A percentile compares a stretch with the other conserved stretches of the same genome.
Evolutionary conservation across 768 basidiomycete genomes (phyloP).

Genomic region (Strobilomyces dryophilus): DNA sequence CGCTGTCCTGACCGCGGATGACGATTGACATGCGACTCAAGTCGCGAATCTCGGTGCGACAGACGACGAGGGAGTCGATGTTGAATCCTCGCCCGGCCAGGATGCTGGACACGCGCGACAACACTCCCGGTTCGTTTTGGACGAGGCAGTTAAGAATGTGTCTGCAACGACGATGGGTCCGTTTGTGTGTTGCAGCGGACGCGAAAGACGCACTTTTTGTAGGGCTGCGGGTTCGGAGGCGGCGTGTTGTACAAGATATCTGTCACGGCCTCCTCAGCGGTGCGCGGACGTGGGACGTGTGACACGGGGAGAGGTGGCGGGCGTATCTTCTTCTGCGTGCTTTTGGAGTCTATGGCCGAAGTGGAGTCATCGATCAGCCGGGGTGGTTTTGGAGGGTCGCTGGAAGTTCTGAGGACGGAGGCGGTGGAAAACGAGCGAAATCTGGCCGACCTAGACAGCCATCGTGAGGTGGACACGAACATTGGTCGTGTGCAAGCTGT

Average conservation of each 20-base stretch:
- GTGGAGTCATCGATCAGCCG: slow-evolving; percentile 89
- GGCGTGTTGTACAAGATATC: slow-evolving; percentile 98
- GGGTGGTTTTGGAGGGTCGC: slow-evolving; percentile 60
- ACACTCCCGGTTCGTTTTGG: slow-evolving; percentile 97
- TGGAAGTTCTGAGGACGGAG: slow-evolving; percentile 10
- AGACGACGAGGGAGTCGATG: slow-evolving; percentile 97
- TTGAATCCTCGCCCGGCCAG: slow-evolving; percentile 97
- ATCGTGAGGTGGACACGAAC: slow-evolving; percentile 17
- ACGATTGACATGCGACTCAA: slow-evolving; percentile 98
- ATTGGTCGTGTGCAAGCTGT: background rate
- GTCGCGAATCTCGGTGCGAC: slow-evolving; percentile 95
- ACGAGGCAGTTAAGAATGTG: slow-evolving; percentile 97
- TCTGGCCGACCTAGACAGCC: slow-evolving; percentile 11
- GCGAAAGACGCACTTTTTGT: slow-evolving; percentile 62
- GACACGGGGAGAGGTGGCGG: slow-evolving; percentile 85
- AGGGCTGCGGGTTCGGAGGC: slow-evolving; percentile 85
- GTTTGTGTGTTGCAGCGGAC: background rate
- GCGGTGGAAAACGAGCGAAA: slow-evolving; percentile 24
- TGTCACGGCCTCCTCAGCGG: slow-evolving; percentile 94
- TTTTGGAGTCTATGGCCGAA: slow-evolving; percentile 91
- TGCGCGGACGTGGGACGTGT: slow-evolving; percentile 78
- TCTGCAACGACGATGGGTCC: slow-evolving; percentile 37
- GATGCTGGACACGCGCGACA: slow-evolving; percentile 96
- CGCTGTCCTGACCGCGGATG: slow-evolving; percentile 92
- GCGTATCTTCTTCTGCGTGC: slow-evolving; percentile 54